Evolutionary conservation across 495 filamentous ascomycete genomes (phyloP), one percentile per base, ranked within the genome.

Genomic region (Pseudoneurospora amorphoporcata): DNA sequence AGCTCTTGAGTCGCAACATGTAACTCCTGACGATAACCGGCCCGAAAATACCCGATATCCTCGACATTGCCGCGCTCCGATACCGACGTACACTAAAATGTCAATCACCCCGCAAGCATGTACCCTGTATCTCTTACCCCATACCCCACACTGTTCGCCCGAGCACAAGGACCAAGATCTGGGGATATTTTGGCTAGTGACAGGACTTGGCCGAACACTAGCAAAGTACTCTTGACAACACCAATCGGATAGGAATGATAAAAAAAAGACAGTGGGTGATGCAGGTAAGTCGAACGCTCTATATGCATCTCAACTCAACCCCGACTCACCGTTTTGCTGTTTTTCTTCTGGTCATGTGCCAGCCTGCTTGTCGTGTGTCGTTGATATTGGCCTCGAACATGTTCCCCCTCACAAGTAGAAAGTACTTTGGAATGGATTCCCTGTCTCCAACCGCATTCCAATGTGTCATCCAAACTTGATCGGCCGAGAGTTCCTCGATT

Each of bases 21-120:
- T 47, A 61, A 65, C 14, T 6, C 12, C 53, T 65, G 14, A 17
- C 53, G 6, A 17, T 35, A 14, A 29, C 35, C 74, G 76, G 74
- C 71, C 77, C 77, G 77, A 79, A 43, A 79, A 79, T 78, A 79
- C 77, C 77, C 77, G 77, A 77, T 29, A 3, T 2, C 32, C 53
- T 32, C 41, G 41, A 43, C 41, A 42, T 17, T 42, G 41, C 41
- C 41, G 41, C 41, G 41, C 41, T 43, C 16, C 41, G 41, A 43
- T 43, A 43, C 14, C 41, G 41, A 43, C 16, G 16, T 3, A 23
- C 23, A 23, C 23, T 23, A 43, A 43, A 43, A 43, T 3, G 41
- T 29, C 45, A 23, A 58, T 58, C 19, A 12, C 12, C 1, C 47
- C 47, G 23, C 23, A 23, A 23, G 47, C 53, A 65, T 65, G 29